Conservation (phyloP, 2,329 filamentous ascomycete species). For the Phialemonium atrogriseum region DNA sequence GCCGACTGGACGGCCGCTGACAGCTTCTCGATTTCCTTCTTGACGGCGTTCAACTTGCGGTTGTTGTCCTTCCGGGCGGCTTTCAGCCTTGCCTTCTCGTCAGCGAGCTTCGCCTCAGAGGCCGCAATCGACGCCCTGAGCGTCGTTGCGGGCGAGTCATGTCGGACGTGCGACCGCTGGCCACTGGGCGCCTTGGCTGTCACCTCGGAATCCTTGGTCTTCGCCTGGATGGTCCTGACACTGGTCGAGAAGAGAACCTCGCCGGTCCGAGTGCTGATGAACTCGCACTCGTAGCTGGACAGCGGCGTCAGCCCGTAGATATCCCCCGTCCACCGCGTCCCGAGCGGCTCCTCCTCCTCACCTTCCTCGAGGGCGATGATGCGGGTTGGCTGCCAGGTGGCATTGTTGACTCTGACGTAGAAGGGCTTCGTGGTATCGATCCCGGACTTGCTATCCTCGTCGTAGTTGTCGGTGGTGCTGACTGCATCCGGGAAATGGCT, state of each 20-base stretch:
- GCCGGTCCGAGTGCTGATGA: constrained; percentile 59
- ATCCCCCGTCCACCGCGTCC: constrained; percentile 59
- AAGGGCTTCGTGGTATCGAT: constrained; percentile 68
- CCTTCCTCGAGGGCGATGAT: constrained; percentile 45
- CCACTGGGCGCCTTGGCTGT: constrained; percentile 27
- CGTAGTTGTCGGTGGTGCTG: constrained; percentile 28
- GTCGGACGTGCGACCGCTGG: constrained; percentile 54
- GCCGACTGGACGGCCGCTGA: constrained; percentile 58
- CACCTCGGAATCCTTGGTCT: constrained; percentile 30
- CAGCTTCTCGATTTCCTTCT: constrained; percentile 66
- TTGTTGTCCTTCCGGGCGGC: constrained; percentile 68
- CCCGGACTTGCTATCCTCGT: constrained; percentile 32
- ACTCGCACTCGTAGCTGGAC: constrained; percentile 72
- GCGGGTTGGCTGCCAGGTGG: constrained; percentile 69
- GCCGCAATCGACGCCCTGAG: constrained; percentile 68
- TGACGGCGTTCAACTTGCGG: constrained; percentile 55
- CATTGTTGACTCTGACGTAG: constrained; percentile 70
- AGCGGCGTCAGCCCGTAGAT: constrained; percentile 62
- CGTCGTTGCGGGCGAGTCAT: constrained; percentile 69
- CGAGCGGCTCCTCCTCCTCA: constrained; percentile 26
- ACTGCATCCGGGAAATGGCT: constrained; percentile 47
- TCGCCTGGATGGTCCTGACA: constrained; percentile 55
- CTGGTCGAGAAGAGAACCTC: constrained; percentile 63
- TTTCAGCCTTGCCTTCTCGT: constrained; percentile 62
- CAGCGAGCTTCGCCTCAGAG: constrained; percentile 60